Evolutionary conservation across 1,139 yeast species (phyloP).

Genomic region (Pichia sp.): DNA sequence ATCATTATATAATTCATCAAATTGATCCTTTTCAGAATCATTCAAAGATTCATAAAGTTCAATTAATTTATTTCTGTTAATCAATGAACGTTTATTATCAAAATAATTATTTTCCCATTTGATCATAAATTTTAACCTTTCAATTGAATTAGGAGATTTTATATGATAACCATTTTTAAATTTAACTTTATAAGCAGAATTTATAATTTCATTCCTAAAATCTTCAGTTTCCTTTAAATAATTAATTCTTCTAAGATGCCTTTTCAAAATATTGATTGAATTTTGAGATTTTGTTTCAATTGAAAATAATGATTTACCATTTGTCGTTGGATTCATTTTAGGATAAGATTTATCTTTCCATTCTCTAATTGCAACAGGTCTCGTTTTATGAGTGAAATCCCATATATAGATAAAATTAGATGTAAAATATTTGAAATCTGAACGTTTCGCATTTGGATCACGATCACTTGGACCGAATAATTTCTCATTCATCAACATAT

Average conservation of each 20-base stretch:
- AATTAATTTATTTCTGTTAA: conserved; percentile 1
- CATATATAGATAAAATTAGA: conserved; percentile 72
- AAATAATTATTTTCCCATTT: conserved; percentile 19
- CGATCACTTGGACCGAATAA: conserved; percentile 82
- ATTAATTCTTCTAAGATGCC: conserved; percentile 29
- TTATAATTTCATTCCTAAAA: conserved; percentile 26
- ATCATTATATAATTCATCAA: conserved; percentile 1
- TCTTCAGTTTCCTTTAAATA: conserved; percentile 29
- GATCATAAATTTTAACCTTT: conserved; percentile 18
- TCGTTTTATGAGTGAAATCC: conserved; percentile 69
- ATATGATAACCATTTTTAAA: background rate
- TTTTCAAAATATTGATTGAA: conserved; percentile 26
- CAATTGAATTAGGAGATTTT: conserved; percentile 15
- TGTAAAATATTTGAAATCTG: conserved; percentile 76
- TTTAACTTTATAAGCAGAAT: conserved; percentile 1
- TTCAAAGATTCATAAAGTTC: background rate
- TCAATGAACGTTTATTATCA: background rate
- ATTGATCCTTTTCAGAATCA: conserved; percentile 4
- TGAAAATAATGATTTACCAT: conserved; percentile 35
- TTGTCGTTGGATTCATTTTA: conserved; percentile 31
- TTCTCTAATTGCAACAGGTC: conserved; percentile 80
- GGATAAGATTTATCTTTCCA: conserved; percentile 55
- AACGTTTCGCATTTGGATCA: conserved; percentile 78
- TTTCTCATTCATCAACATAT: conserved; percentile 75
- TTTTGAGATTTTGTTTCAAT: conserved; percentile 24